phyloP scores from a whole-genome alignment of 1,284 basidiomycete species.

The Cutaneotrichosporon cavernicola region DNA sequence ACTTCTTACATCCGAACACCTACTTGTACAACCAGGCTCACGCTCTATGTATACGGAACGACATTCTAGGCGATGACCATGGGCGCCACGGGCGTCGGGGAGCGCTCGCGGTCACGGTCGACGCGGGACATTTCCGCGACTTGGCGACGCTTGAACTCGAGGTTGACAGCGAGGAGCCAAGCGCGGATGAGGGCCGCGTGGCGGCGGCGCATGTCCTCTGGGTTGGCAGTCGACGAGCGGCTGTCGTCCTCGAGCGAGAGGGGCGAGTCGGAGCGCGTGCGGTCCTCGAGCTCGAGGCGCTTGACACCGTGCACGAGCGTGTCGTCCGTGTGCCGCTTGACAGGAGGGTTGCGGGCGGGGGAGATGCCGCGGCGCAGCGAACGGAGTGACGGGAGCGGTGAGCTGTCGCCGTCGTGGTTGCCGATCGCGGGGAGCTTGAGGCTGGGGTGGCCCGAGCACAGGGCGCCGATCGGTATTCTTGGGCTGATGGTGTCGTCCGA shows the following conservation, averaged over 20 bases:
- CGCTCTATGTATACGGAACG: not conserved
- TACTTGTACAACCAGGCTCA: slow-evolving; percentile 10
- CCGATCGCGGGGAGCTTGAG: slow-evolving; percentile 31
- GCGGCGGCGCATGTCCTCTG: slow-evolving; percentile 32
- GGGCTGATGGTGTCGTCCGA: slow-evolving; percentile 4
- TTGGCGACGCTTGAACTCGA: slow-evolving; percentile 39
- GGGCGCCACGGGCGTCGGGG: not conserved
- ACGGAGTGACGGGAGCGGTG: slow-evolving; percentile 21
- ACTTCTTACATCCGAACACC: slow-evolving; percentile 1
- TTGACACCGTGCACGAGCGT: slow-evolving; percentile 48
- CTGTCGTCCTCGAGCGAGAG: slow-evolving; percentile 7
- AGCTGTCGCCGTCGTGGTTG: slow-evolving; percentile 11
- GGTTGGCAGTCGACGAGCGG: not conserved
- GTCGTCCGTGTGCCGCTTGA: slow-evolving; percentile 50
- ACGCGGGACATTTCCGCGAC: slow-evolving; percentile 19
- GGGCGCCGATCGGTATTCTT: slow-evolving; percentile 16
- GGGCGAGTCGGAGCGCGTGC: slow-evolving; percentile 19
- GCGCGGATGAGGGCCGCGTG: slow-evolving; percentile 47
- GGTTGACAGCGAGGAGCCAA: slow-evolving; percentile 50
- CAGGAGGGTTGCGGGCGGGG: slow-evolving; percentile 34
- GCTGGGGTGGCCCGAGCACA: slow-evolving; percentile 24
- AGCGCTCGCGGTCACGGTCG: slow-evolving; percentile 5
- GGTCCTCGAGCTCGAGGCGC: slow-evolving; percentile 44
- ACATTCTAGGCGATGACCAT: not conserved
- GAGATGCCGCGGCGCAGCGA: slow-evolving; percentile 21